Conservation (phyloP, 257 asterid genomes). For the Anisodus acutangulus region DNA sequence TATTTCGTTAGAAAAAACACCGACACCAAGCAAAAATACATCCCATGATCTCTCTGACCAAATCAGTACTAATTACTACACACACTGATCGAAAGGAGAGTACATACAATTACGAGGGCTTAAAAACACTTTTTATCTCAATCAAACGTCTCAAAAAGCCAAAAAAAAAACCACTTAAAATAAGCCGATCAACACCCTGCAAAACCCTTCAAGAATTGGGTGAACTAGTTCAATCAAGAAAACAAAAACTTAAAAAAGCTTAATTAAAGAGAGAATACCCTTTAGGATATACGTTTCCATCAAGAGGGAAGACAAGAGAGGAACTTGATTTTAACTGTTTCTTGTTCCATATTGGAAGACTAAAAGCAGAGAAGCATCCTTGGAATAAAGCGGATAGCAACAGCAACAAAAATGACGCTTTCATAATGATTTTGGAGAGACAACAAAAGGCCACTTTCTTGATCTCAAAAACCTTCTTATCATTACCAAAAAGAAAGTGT, state of each 20-base stretch:
- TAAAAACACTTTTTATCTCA: no score
- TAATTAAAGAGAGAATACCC: constrained; percentile 51
- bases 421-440: background rate
- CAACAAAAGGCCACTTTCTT: background rate
- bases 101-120: no score
- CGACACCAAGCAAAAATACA: background rate
- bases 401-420: background rate
- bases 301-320: constrained; percentile 73
- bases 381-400: background rate
- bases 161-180: background rate
- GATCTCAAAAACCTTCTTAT: background rate
- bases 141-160: background rate
- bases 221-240: background rate
- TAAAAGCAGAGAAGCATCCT: constrained; percentile 13
- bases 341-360: background rate
- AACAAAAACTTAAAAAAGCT: background rate
- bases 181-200: no score
- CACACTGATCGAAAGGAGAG: background rate
- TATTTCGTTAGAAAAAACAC: background rate
- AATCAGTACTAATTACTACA: background rate
- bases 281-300: constrained; percentile 85
- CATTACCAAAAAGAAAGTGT: no score
- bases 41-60: background rate
- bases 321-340: constrained; percentile 38
- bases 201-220: background rate